Percentiles rank a stretch among this genome's conserved stretches.
Conservation (phyloP, 306 rosid genomes). For the Sechiopsis laciniata region DNA sequence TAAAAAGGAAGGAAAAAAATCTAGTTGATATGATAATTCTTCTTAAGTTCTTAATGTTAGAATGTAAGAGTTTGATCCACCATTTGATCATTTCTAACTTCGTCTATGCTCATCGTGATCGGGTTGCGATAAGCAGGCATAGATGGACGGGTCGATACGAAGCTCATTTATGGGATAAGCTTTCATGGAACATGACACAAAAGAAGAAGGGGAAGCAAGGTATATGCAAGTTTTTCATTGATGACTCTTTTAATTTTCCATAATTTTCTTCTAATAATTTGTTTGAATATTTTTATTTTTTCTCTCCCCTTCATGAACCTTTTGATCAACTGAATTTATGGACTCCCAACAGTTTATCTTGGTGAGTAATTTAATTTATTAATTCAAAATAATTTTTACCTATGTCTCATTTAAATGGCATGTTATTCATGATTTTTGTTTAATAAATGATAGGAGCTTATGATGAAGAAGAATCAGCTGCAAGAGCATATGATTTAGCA, state of each 20-base stretch:
- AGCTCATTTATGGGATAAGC: constrained; percentile 95
- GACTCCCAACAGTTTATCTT: constrained; percentile 39
- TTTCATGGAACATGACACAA: constrained; percentile 84
- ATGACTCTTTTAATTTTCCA: neutral
- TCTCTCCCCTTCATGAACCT: neutral
- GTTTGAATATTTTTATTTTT: constrained; percentile 7
- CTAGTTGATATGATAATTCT: too few species aligned
- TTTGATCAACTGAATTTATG: constrained; percentile 15
- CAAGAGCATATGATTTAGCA: constrained; percentile 91
- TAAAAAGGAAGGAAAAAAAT: neutral
- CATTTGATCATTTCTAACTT: neutral
- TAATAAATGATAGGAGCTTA: constrained; percentile 56
- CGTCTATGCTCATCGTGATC: neutral
- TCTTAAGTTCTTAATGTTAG: neutral
- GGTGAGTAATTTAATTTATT: constrained; percentile 29
- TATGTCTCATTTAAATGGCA: neutral
- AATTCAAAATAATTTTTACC: neutral
- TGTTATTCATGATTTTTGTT: neutral
- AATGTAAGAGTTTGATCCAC: neutral
- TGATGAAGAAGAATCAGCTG: constrained; percentile 88
- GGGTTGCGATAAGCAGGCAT: constrained; percentile 38
- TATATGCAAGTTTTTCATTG: neutral
- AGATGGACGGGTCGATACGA: constrained; percentile 89
- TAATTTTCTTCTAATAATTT: neutral
- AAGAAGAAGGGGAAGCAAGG: constrained; percentile 97